Evolutionary conservation across 192 early-diverging fungal species (phyloP), one percentile per base, ranked within the genome.

Genomic region (Endogone sp.): DNA sequence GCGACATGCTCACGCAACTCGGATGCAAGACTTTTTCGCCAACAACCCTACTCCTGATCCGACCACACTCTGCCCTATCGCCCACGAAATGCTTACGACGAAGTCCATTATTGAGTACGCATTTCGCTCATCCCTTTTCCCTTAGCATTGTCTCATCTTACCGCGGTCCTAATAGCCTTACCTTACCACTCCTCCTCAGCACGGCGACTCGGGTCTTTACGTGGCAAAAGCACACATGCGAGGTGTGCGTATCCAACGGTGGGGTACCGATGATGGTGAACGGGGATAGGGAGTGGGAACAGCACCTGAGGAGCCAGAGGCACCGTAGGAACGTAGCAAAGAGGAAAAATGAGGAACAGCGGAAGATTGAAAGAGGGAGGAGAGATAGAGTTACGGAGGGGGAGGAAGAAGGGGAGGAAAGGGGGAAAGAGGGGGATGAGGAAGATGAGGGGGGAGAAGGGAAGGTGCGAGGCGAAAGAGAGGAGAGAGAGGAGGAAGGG

Each of bases 241-340:
- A 72, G 22, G 75, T 93, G 0, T 96, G 94, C 67, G 86, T 78
- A 25, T 81, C 71, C 54, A 58, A 69, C 28, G 73, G 71, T 8
- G 79, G 75, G 22, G 74, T 79, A 23, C 76, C 37, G 11, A 71
- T 72, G n/a, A 76, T 75, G 63, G 82, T 95, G 24, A 89, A 93
- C 66, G 94, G 94, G n/a, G 76, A 83, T 26, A 76, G 75, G 16
- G 90, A 92, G 64, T 93, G 90, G 85, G 78, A 87, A 49, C 88
- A 92, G 64, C 94, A 96, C 64, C 58, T 90, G 9, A 74, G 70
- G 22, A 90, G 88, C 56, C 84, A 84, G 20, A 79, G 80, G 49
- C 94, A 96, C 74, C 78, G 79, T 65, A 83, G 81, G 56, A 82
- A 79, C 24, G 77, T 65, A 25, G 79, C 77, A 64, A 73, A 54